Percentiles rank a stretch among this genome's conserved stretches.
Evolutionary conservation across 2,329 filamentous ascomycete species (phyloP).

Genomic region (Talaromyces funiculosus): DNA sequence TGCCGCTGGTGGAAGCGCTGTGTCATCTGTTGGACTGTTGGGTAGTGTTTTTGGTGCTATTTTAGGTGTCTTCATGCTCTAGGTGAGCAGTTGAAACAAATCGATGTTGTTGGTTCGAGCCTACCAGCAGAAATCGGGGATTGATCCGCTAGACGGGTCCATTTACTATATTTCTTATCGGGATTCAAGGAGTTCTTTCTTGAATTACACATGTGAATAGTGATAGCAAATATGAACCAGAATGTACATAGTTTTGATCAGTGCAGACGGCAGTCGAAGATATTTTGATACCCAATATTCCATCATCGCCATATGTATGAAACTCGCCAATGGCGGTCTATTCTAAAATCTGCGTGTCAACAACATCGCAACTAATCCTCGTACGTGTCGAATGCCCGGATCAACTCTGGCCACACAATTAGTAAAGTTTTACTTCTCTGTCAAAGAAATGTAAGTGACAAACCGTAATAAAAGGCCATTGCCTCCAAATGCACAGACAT

Average conservation of each 20-base stretch:
- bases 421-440: not conserved
- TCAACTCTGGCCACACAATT: conserved; percentile 10
- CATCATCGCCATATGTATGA: not conserved
- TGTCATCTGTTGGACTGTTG: not conserved
- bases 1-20: not conserved
- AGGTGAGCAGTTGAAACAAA: not conserved
- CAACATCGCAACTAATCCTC: conserved; percentile 8
- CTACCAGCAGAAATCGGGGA: not conserved
- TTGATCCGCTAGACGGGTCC: not conserved
- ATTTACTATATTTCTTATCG: not conserved
- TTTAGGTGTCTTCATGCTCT: conserved; percentile 10
- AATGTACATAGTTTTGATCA: not conserved
- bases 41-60: conserved; percentile 2
- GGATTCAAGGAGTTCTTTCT: not conserved
- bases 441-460: conserved; percentile 5
- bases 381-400: conserved; percentile 12
- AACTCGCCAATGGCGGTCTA: not conserved
- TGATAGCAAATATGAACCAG: not conserved
- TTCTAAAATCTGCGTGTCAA: not conserved
- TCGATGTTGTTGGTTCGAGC: not conserved
- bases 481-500: conserved; percentile 41
- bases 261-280: not conserved
- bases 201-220: not conserved
- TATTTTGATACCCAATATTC: not conserved
- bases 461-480: conserved; percentile 41